Evolutionary conservation across 2,329 filamentous ascomycete species (phyloP).

Genomic region (Nothophoma quercina): DNA sequence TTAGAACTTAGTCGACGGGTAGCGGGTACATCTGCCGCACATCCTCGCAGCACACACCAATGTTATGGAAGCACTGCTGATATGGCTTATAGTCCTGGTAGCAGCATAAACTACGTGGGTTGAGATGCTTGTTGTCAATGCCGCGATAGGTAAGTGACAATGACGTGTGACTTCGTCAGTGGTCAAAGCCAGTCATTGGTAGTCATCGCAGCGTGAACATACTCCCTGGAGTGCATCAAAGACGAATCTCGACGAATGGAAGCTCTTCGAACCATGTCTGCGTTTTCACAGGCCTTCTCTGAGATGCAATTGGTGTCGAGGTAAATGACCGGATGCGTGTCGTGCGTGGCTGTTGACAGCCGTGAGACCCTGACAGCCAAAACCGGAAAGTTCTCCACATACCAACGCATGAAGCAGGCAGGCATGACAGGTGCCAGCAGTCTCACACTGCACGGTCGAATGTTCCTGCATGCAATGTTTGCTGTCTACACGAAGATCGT

Average conservation of each 20-base stretch:
- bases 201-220: not conserved
- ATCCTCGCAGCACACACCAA: too few species aligned
- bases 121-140: too few species aligned
- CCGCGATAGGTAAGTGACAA: too few species aligned
- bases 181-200: not conserved
- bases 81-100: too few species aligned
- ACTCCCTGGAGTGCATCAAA: not conserved
- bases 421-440: conserved; percentile 7
- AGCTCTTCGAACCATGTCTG: not conserved
- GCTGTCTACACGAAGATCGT: not conserved
- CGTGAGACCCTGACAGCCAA: conserved; percentile 7
- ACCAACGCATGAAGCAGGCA: conserved; percentile 2
- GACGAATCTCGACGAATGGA: not conserved
- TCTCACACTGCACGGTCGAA: not conserved
- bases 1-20: too few species aligned
- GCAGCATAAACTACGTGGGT: too few species aligned
- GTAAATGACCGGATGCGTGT: not conserved
- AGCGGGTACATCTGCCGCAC: too few species aligned
- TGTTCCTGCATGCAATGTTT: not conserved
- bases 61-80: too few species aligned
- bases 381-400: conserved; percentile 7
- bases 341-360: not conserved
- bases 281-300: not conserved
- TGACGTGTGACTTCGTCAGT: not conserved
- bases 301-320: not conserved